Base-by-base conservation (phyloP, 352 stramenopile genomes). In the Pythium sukuiense region DNA sequence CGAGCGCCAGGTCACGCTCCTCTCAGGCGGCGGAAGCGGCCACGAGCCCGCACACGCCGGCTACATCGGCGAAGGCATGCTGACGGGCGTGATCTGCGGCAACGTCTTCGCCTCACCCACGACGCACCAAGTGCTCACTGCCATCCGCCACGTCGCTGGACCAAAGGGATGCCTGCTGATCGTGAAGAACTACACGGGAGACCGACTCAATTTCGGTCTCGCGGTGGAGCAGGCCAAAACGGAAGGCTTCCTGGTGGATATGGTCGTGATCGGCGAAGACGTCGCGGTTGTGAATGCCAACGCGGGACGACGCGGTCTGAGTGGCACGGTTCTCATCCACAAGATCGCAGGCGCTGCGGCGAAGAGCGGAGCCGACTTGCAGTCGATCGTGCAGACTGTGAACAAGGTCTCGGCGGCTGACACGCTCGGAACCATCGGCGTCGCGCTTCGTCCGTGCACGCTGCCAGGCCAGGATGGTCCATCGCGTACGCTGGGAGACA, bases 121-220 rank as follows among this genome's bases (percentile, higher is more conserved):
- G 45, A 96, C 97, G 20, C 81, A 89, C 54, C 89, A 97, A 52
- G 95, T 99, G 58, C 81, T 99, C 20, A 86, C 89, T 11, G 96
- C 96, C n/a, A 99, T 99, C 75, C 89, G 93, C 33, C 81, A 96
- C 26, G 80, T 86, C 29, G 74, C 83, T 1, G 87, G 86, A 0
- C 75, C 80, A 3, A 82, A 89, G 43, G 96, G 96, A 45, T 98
- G 94, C 63, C 76, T 99, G 6, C 67, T 99, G 2, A 90, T 99
- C 54, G 95, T 99, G 32, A 99, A 99, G 85, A 99, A 99, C 83
- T 99, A 99, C 86, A 99, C 97, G 2, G 97, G 97, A 27, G 97
- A 99, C 79, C 87, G 96, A 45, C 83, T 99, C 43, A 99, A 99
- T 80, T 99, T 99, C 76, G 97, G 97, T 0, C 90, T 99, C 69